Percentiles rank a stretch among this genome's conserved stretches.
These are phyloP conservation scores for Kodamaea nitidulidarum DNA, from an alignment of 805 yeast species.

Conservation along the genomic window DNA sequence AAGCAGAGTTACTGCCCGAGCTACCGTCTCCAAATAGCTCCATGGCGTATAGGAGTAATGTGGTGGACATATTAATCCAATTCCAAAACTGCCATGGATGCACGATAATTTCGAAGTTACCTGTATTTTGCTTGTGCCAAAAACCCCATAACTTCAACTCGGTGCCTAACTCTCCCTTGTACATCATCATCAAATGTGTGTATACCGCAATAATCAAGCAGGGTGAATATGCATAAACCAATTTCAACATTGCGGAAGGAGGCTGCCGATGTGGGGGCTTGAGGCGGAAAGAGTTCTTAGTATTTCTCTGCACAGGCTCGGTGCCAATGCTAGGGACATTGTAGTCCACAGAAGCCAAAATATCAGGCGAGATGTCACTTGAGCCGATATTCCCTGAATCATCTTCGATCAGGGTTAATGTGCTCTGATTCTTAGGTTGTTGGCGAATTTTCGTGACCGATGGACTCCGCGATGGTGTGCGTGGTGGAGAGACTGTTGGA, in stretches of 20 bases:
- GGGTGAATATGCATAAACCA: conserved; percentile 86
- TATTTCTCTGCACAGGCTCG: conserved; percentile 2
- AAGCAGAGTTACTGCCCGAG: conserved; percentile 27
- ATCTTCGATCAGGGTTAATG: neutral
- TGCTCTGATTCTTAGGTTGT: neutral
- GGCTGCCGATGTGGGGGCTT: conserved; percentile 18
- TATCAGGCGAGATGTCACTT: neutral
- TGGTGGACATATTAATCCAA: conserved; percentile 86
- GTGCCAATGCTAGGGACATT: neutral
- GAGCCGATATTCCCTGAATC: neutral
- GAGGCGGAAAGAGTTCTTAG: conserved; percentile 14
- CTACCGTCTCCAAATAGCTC: conserved; percentile 55
- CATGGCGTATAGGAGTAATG: conserved; percentile 71
- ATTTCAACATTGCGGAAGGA: conserved; percentile 41
- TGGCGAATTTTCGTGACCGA: conserved; percentile 9
- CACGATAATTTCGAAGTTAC: conserved; percentile 28
- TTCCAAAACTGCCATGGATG: conserved; percentile 97
- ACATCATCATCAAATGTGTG: conserved; percentile 89
- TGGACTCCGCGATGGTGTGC: conserved; percentile 29
- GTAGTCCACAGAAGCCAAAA: neutral
- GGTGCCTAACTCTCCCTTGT: conserved; percentile 67
- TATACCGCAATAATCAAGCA: conserved; percentile 92
- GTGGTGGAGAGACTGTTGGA: conserved; percentile 33
- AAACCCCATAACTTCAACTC: conserved; percentile 60
- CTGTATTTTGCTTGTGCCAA: conserved; percentile 27